Percentiles rank a stretch among this genome's conserved stretches.
Evolutionary conservation across 129 eudicot species (phyloP).

Genomic region (Glebionis coronaria): DNA sequence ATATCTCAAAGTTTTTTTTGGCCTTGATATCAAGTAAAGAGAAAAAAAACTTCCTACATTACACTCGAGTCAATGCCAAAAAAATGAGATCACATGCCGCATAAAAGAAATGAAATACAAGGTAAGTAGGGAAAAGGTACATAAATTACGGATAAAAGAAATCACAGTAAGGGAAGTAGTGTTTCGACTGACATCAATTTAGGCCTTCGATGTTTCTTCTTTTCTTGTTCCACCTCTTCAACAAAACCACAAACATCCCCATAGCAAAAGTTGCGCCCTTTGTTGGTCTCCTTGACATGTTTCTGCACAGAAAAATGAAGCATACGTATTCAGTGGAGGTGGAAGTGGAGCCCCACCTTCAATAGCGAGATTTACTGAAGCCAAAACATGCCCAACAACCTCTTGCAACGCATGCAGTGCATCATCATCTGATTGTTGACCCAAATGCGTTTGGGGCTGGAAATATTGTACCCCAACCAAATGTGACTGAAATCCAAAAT

Average conservation of each 20-base stretch:
- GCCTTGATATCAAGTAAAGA: no score
- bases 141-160: not conserved
- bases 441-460: not conserved
- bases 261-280: not conserved
- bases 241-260: not conserved
- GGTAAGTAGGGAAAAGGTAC: no score
- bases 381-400: conserved; percentile 33
- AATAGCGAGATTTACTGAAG: conserved; percentile 28
- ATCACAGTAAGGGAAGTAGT: not conserved
- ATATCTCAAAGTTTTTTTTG: no score
- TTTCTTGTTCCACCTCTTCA: conserved; percentile 13
- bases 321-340: not conserved
- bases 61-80: no score
- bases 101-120: no score
- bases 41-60: no score
- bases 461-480: not conserved
- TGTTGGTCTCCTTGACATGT: conserved; percentile 41
- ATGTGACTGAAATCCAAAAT: conserved; percentile 15
- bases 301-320: conserved; percentile 11
- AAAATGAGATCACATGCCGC: no score
- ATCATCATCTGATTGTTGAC: not conserved
- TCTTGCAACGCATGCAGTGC: not conserved
- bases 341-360: conserved; percentile 5
- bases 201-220: conserved; percentile 32
- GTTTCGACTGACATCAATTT: conserved; percentile 20